Base-by-base conservation (phyloP, 2,329 filamentous ascomycete genomes). In the Colletotrichum musae region DNA sequence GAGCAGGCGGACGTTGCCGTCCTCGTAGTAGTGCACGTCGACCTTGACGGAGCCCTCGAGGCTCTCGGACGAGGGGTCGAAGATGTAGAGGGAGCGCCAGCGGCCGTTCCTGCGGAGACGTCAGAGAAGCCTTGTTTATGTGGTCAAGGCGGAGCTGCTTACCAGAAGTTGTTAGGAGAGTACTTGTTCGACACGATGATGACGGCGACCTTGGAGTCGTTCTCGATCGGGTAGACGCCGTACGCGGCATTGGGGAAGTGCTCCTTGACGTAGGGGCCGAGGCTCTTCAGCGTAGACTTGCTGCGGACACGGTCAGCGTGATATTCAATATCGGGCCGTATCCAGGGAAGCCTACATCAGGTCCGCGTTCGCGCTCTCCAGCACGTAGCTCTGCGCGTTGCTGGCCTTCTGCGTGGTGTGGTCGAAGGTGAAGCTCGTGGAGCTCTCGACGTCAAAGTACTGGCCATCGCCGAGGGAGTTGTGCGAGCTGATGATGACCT, bases 11-110 rank as follows among this genome's bases (percentile, higher is more conserved):
- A 99, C 96, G 78, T 99, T 99, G 71, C 96, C 96, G 79, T 99
- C 97, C 83, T 99, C 96, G 84, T 99, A 99, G 87, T 99, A 99
- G 86, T 99, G 96, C 59, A 99, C 95, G 75, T 98, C 95, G 62
- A 98, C 93, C 80, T 95, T 94, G 81, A 98, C 91, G 68, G 87
- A 90, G 75, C 96, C 96, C 45, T 91, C 90, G 51, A 98, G 84
- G 56, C 85, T 85, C 72, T 86, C 86, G 2, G 88, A 88, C n/a
- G 90, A 84, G 5, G 94, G 91, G 71, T 91, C 87, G 80, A 93
- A 92, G 75, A 92, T 88, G 84, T 98, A 98, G 61, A 92, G 87
- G 56, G 94, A 95, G 76, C 96, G 93, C 94, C 96, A 99, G 72
- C 96, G 94, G 71, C 96, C 96, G 83, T 98, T 98, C 94, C 93